Percentiles rank a stretch among this genome's conserved stretches.
Evolutionary conservation across 1,284 basidiomycete species (phyloP).

Genomic region (Boletus sp.): DNA sequence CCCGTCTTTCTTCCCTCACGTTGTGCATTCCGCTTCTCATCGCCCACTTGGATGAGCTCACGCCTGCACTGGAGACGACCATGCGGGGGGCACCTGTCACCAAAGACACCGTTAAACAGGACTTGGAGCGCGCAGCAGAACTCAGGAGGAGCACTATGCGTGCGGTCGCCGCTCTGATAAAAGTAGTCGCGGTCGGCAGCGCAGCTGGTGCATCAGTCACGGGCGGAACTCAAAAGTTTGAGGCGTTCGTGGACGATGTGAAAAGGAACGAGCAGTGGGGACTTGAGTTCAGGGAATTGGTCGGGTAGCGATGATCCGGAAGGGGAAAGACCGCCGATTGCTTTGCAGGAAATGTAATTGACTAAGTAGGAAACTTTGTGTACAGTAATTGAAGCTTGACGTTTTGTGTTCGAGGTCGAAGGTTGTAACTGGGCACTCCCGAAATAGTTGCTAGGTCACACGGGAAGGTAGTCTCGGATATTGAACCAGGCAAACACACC

Average conservation of each 20-base stretch:
- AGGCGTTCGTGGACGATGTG: conserved; percentile 69
- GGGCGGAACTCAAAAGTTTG: conserved; percentile 53
- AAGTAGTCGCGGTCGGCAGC: conserved; percentile 52
- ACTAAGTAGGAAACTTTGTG: background rate
- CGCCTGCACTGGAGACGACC: conserved; percentile 77
- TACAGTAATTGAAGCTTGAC: background rate
- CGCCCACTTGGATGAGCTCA: conserved; percentile 83
- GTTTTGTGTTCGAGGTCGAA: background rate
- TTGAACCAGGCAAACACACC: too few species aligned
- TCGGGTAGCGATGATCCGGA: conserved; percentile 22
- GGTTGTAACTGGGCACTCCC: too few species aligned
- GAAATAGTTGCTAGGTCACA: too few species aligned
- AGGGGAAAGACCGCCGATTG: background rate
- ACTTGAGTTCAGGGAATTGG: conserved; percentile 63
- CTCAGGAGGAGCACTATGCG: conserved; percentile 86
- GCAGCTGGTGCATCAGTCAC: conserved; percentile 56
- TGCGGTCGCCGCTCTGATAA: conserved; percentile 83
- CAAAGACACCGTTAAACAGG: conserved; percentile 96
- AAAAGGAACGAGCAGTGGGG: conserved; percentile 65
- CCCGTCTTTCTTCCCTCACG: conserved; percentile 83
- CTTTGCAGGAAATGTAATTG: conserved; percentile 1
- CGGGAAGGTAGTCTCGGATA: too few species aligned
- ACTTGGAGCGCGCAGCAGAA: conserved; percentile 91
- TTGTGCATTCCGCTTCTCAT: conserved; percentile 29
- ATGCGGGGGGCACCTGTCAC: conserved; percentile 91